phyloP scores from a whole-genome alignment of 768 basidiomycete genomes.

The Mycena venus region DNA sequence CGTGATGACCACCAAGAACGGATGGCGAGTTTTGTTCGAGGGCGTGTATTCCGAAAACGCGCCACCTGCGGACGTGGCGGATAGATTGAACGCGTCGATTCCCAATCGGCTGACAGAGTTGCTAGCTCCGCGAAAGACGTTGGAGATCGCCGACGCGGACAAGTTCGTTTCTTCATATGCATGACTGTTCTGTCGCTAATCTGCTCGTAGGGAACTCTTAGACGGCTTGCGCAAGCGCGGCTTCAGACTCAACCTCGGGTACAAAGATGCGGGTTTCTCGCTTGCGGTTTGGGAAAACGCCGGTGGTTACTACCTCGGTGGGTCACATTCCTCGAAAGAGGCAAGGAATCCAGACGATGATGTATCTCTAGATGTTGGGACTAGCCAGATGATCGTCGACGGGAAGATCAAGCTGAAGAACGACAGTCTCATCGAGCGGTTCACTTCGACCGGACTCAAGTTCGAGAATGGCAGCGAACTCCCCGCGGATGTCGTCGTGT shows the following conservation, averaged over 20 bases:
- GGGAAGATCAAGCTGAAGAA: slow-evolving; percentile 81
- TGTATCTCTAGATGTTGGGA: slow-evolving; percentile 70
- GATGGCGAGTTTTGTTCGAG: slow-evolving; percentile 43
- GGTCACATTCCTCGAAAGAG: slow-evolving; percentile 5
- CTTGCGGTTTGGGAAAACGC: slow-evolving; percentile 61
- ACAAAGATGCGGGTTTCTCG: slow-evolving; percentile 64
- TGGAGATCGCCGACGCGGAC: slow-evolving; percentile 67
- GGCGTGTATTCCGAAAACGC: slow-evolving; percentile 61
- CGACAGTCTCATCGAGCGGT: slow-evolving; percentile 62
- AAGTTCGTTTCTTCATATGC: slow-evolving; percentile 50
- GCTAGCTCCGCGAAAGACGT: slow-evolving; percentile 48
- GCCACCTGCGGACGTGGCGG: slow-evolving; percentile 65
- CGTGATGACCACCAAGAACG: slow-evolving; percentile 63
- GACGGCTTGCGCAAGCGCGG: slow-evolving; percentile 70
- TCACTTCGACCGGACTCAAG: slow-evolving; percentile 57
- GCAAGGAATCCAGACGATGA: too few species aligned
- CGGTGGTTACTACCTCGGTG: slow-evolving; percentile 80
- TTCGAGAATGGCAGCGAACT: slow-evolving; percentile 65
- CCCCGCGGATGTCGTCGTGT: slow-evolving; percentile 67
- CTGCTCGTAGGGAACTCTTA: slow-evolving; percentile 56
- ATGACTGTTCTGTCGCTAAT: neutral
- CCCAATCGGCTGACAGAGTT: slow-evolving; percentile 56
- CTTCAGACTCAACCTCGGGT: slow-evolving; percentile 67
- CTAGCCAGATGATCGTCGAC: slow-evolving; percentile 71
- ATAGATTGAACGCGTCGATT: slow-evolving; percentile 62